Conservation (phyloP, 2,329 filamentous ascomycete genomes). For the Ceratocystis cacaofunesta region DNA sequence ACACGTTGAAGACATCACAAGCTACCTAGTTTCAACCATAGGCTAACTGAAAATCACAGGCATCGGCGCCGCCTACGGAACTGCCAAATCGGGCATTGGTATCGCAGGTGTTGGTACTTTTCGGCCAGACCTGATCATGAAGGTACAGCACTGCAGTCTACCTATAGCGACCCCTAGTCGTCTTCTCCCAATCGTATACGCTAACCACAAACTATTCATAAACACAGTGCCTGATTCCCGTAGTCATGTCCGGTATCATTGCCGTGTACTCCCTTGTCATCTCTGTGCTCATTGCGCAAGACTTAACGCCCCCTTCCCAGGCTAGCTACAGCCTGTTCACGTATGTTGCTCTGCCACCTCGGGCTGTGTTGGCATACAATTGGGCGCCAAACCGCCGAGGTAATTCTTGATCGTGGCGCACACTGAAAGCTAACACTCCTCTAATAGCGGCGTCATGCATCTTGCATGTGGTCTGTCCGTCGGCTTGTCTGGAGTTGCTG, state of each 20-base stretch:
- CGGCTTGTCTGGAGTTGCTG: constrained; percentile 80
- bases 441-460: constrained; percentile 70
- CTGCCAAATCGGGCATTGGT: constrained; percentile 75
- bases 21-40: not conserved
- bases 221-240: constrained; percentile 62
- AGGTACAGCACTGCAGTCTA: constrained; percentile 38
- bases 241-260: constrained; percentile 98
- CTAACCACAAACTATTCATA: constrained; percentile 2
- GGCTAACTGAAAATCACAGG: constrained; percentile 25
- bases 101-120: constrained; percentile 77
- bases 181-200: not conserved
- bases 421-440: constrained; percentile 1
- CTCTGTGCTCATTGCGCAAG: constrained; percentile 84
- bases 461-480: constrained; percentile 81
- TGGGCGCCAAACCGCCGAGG: no score
- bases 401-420: no score
- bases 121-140: constrained; percentile 79
- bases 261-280: constrained; percentile 97
- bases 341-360: constrained; percentile 31
- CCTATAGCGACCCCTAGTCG: no score
- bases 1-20: not conserved
- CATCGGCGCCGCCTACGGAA: constrained; percentile 69
- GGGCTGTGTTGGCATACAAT: no score
- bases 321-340: constrained; percentile 69
- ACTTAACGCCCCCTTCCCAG: constrained; percentile 57